Evolutionary conservation across 345 rosid species (phyloP), one percentile per base, ranked within the genome.

Genomic region (Camelina laxa): DNA sequence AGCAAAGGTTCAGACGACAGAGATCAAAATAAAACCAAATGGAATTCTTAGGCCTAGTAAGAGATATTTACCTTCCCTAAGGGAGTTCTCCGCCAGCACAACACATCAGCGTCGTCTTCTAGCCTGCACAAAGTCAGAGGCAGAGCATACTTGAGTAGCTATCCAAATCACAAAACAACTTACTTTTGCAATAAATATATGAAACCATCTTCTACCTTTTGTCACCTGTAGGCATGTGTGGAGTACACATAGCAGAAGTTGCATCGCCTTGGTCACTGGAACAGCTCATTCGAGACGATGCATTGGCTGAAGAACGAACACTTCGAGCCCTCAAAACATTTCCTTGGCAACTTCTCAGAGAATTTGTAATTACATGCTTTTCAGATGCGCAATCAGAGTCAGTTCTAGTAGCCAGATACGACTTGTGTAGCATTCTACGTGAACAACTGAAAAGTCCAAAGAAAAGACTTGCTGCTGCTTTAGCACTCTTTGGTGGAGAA

Each of bases 21-120:
- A 69, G 19, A 17, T 38, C 11, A 33, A 36, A 36, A 49, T 5
- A 48, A 6, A 49, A 38, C 39, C 5, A 64, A 65, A 48, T 27
- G 15, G 1, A 74, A 10, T 27, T 19, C 16, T 44, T 55, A 61
- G 59, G 24, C 41, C 2, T 48, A 56, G 66, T 56, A 35, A 35
- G 2, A 10, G 11, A 33, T 17, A 20, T 56, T 82, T 83, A 89
- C 96, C 96, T 88, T 85, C 68, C 71, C 73, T 51, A 75, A 21
- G 1, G 86, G 84, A 77, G 87, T 87, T 77, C 84, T 87, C 89
- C 86, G 86, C 97, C 96, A 89, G 68, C 97, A 85, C 66, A 84
- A 82, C 21, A 83, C 60, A 62, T 73, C 79, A 1, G 87, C 67
- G 57, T 75, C 73, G 73, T 86, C 89, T 75, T 80, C 80, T 41